Evolutionary conservation across 352 stramenopile species (phyloP), one percentile per base, ranked within the genome.

Genomic region (Phytophthora colocasiae): DNA sequence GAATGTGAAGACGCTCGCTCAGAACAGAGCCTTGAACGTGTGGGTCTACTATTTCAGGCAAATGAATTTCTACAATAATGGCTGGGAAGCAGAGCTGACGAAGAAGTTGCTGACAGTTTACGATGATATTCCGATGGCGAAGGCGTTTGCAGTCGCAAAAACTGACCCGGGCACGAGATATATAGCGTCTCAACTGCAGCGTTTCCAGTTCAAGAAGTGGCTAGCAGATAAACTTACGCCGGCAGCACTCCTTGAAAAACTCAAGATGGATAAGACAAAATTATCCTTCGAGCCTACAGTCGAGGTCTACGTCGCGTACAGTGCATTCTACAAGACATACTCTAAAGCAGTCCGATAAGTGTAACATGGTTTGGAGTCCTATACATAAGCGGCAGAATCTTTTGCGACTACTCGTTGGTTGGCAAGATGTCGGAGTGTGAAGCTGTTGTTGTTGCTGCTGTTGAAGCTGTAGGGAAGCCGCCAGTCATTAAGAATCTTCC

Each of bases 401-500:
- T 12, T 14, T 36, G 31, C 31, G 31, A 36, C 31, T 36, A 36
- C 31, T 36, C 31, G 9, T 9, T 36, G 31, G 4, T 36, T 8
- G 31, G 12, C 31, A 10, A 4, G 19, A 71, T 67, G 63, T 62
- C 63, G 3, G 57, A 67, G 56, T 62, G 50, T 6, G 63, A 71
- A 22, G 63, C 49, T 15, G 50, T 63, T 15, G 63, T n/a, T 31
- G n/a, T n/a, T n/a, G n/a, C n/a, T n/a, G 50, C 63, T 27, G 24
- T 63, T n/a, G 22, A 62, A 10, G 49, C 49, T 54, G 57, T 48
- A 48, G 45, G 44, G 1, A 50, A 58, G 6, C 48, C 57, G 1
- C 68, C 68, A n/a, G 34, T 32, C 17, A 44, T 85, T 58, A 84
- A 83, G 67, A 15, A 24, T 11, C 11, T 84, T 5, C 63, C 66